A percentile compares a stretch with the other conserved stretches of the same genome.
These are phyloP conservation scores for Tricladium varicosporioides DNA, from an alignment of 2,329 filamentous ascomycete genomes.

Conservation along the genomic window DNA sequence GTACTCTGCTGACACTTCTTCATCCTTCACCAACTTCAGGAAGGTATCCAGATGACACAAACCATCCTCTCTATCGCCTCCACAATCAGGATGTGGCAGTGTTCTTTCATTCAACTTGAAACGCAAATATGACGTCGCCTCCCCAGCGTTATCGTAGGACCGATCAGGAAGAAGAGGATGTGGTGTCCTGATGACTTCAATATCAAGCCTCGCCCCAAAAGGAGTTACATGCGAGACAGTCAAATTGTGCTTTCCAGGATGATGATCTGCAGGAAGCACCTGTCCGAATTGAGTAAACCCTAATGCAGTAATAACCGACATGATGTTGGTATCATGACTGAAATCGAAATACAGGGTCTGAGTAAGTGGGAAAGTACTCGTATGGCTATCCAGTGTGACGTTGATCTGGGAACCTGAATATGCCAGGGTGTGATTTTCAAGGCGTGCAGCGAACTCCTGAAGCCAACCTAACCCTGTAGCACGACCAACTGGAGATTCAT, in stretches of 20 bases:
- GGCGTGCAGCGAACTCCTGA: conserved; percentile 68
- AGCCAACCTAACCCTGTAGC: conserved; percentile 74
- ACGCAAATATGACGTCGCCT: conserved; percentile 67
- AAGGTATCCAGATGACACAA: conserved; percentile 76
- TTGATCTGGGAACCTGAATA: conserved; percentile 63
- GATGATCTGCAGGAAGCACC: conserved; percentile 52
- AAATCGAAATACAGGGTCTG: conserved; percentile 77
- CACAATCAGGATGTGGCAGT: conserved; percentile 64
- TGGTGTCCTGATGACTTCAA: conserved; percentile 70
- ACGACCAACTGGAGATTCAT: conserved; percentile 41
- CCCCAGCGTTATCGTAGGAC: conserved; percentile 41
- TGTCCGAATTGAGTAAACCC: conserved; percentile 67
- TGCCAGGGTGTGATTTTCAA: conserved; percentile 62
- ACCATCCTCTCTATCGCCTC: conserved; percentile 60
- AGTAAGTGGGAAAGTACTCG: conserved; percentile 68
- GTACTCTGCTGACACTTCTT: conserved; percentile 57
- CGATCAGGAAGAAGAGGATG: conserved; percentile 57
- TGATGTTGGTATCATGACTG: conserved; percentile 73
- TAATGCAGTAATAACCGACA: conserved; percentile 68
- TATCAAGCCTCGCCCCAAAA: conserved; percentile 70
- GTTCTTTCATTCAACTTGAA: conserved; percentile 75
- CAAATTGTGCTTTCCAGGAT: conserved; percentile 59
- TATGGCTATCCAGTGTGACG: conserved; percentile 66
- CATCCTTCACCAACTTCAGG: conserved; percentile 57
- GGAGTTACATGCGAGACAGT: conserved; percentile 67